phyloP scores from a whole-genome alignment of 176 grass and related monocot species.

The Coix lacrymajobi region DNA sequence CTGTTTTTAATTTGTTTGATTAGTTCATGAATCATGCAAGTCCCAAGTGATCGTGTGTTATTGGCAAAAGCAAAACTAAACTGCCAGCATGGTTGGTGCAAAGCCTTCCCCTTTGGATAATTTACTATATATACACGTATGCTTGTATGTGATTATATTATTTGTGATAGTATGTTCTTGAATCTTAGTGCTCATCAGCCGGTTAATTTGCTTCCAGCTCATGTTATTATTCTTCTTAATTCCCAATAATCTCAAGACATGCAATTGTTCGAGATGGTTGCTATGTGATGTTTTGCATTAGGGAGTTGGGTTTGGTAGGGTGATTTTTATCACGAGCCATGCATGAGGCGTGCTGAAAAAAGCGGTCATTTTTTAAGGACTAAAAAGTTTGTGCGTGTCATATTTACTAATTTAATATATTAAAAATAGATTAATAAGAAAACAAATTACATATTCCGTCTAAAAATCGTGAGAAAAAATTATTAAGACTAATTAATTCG shows the following conservation, averaged over 20 bases:
- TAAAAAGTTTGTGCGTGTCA: too few relatives aligned
- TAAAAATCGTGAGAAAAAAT: too few relatives aligned
- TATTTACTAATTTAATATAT: too few relatives aligned
- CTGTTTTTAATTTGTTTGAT: too few relatives aligned
- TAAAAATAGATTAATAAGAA: too few relatives aligned
- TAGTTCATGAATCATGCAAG: not conserved
- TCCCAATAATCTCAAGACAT: not conserved
- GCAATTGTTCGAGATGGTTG: not conserved
- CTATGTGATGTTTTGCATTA: not conserved
- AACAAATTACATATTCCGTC: too few relatives aligned
- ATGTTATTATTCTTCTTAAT: not conserved
- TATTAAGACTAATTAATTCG: too few relatives aligned
- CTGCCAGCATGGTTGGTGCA: not conserved
- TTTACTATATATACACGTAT: not conserved
- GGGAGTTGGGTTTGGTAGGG: not conserved
- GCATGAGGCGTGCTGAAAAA: not conserved
- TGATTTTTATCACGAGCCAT: not conserved
- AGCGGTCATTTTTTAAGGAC: too few relatives aligned
- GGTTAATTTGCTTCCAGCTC: not conserved
- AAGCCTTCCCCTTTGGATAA: not conserved
- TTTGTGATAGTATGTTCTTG: not conserved
- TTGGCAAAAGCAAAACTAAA: not conserved
- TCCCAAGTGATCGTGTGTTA: not conserved
- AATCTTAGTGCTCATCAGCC: too few relatives aligned
- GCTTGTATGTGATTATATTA: not conserved